Conservation (phyloP, 352 stramenopile species). For the Bremia lactucae region DNA sequence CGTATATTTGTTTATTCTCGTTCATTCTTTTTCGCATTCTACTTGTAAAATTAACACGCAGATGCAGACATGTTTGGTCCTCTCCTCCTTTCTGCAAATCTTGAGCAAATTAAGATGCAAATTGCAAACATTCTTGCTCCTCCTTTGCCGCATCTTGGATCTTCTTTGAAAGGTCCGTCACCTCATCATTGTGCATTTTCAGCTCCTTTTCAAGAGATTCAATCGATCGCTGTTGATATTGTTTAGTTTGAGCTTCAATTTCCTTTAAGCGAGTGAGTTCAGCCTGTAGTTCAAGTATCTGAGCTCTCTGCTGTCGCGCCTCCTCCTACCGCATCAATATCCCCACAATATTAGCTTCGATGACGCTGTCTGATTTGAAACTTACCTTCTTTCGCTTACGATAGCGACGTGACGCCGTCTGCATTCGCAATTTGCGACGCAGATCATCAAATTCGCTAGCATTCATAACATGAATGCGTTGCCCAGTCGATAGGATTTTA, state of each 20-base stretch:
- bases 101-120: neutral
- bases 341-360: neutral
- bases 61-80: too few species aligned
- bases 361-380: neutral
- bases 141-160: conserved; percentile 9
- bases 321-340: conserved; percentile 7
- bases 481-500: conserved; percentile 8
- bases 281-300: conserved; percentile 9
- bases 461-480: conserved; percentile 14
- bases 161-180: conserved; percentile 5
- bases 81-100: too few species aligned
- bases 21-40: too few species aligned
- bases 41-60: too few species aligned
- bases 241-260: conserved; percentile 5
- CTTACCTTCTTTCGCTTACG: conserved; percentile 28
- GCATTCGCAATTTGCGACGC: conserved; percentile 22
- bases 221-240: conserved; percentile 12
- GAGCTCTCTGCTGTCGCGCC: conserved; percentile 9
- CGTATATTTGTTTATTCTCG: too few species aligned
- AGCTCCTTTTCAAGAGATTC: conserved; percentile 20
- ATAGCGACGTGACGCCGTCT: conserved; percentile 25
- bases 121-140: conserved; percentile 15
- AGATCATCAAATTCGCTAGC: conserved; percentile 15
- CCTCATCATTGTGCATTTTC: conserved; percentile 8
- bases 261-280: conserved; percentile 14